Evolutionary conservation across 2,329 filamentous ascomycete species (phyloP).

Genomic region (Pezicula neosporulosa): DNA sequence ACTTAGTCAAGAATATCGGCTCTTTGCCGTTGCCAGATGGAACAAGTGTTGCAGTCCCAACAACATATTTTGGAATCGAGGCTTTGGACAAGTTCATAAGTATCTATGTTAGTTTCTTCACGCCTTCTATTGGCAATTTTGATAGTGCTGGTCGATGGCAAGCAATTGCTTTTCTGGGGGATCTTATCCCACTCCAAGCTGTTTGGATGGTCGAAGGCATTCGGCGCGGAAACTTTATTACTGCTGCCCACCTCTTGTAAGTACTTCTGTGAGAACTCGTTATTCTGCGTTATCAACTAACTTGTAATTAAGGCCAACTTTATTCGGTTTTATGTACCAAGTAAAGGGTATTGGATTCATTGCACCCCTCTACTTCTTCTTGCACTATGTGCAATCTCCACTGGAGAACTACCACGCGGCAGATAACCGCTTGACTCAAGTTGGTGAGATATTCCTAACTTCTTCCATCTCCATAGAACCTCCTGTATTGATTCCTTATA

Average conservation of each 20-base stretch:
- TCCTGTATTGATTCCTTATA: no score
- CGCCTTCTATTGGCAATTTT: conserved; percentile 12
- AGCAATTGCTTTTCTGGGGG: conserved; percentile 20
- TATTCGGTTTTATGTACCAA: conserved; percentile 25
- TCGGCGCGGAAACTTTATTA: conserved; percentile 26
- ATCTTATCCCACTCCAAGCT: conserved; percentile 22
- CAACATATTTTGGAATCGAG: conserved; percentile 12
- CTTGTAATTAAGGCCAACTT: conserved; percentile 10
- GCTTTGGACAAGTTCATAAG: conserved; percentile 14
- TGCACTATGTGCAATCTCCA: conserved; percentile 31
- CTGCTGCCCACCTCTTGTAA: conserved; percentile 19
- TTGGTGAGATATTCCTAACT: not conserved
- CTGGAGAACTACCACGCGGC: conserved; percentile 28
- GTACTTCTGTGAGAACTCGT: not conserved
- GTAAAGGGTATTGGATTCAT: conserved; percentile 28
- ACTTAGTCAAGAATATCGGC: not conserved
- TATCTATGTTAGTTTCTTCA: conserved; percentile 18
- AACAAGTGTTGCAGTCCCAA: conserved; percentile 4
- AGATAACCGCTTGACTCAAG: conserved; percentile 29
- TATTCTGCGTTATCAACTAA: no score
- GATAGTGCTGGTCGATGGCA: conserved; percentile 17
- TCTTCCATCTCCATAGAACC: no score
- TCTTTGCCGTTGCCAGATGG: not conserved
- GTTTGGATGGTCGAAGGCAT: conserved; percentile 27
- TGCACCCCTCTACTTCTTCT: conserved; percentile 33